Conservation (phyloP, 371 early-diverging fungal genomes). For the Circinella umbellata region DNA sequence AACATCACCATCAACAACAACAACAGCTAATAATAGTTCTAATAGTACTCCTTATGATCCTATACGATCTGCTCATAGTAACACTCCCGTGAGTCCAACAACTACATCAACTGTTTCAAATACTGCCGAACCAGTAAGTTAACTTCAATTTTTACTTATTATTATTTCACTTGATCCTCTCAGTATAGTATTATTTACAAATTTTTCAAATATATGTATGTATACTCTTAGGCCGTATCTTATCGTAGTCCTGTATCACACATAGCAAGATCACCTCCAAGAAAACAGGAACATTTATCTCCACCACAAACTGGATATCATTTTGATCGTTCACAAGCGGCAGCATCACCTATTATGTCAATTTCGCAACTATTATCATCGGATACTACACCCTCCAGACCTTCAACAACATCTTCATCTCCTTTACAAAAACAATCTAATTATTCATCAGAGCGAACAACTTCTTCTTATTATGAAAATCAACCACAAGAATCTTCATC, state of each 20-base stretch:
- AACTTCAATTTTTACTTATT: background rate
- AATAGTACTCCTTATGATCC: constrained; percentile 14
- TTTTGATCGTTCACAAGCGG: constrained; percentile 14
- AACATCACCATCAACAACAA: background rate
- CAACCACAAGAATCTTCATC: constrained; percentile 5
- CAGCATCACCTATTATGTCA: constrained; percentile 47
- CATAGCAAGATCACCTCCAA: background rate
- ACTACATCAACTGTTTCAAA: background rate
- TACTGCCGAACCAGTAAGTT: constrained; percentile 2
- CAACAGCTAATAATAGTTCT: too few relatives aligned
- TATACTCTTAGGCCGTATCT: background rate
- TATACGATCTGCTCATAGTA: constrained; percentile 8
- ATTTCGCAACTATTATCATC: constrained; percentile 50
- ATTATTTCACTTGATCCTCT: too few relatives aligned
- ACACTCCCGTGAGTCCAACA: background rate
- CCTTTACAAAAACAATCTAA: background rate
- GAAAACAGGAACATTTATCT: constrained; percentile 11
- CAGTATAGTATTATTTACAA: background rate
- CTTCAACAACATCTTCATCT: constrained; percentile 4
- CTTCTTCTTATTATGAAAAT: background rate
- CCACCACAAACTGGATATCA: constrained; percentile 16
- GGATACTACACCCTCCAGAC: constrained; percentile 24
- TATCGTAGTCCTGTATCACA: background rate
- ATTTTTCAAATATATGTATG: background rate
- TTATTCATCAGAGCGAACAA: background rate